Percentiles rank a stretch among this genome's conserved stretches.
These are phyloP conservation scores for Lasiosphaeria ovina DNA, from an alignment of 495 filamentous ascomycete genomes.

Conservation along the genomic window DNA sequence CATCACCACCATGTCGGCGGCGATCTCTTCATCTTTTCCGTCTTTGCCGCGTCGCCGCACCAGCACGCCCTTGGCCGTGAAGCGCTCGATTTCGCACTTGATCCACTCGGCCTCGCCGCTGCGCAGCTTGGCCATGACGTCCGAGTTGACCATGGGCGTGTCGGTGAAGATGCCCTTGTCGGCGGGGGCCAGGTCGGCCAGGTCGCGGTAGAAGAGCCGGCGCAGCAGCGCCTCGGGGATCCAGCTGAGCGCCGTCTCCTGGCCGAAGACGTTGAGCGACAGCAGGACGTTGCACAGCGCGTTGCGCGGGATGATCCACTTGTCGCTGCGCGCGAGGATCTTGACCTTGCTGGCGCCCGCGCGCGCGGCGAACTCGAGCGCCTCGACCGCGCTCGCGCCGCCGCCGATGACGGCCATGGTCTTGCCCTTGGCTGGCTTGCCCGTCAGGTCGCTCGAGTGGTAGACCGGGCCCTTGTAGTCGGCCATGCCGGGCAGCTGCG, in stretches of 20 bases:
- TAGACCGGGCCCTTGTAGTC: slow-evolving; percentile 65
- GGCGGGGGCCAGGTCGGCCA: slow-evolving; percentile 71
- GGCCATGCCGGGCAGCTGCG: slow-evolving; percentile 60
- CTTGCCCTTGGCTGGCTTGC: slow-evolving; percentile 63
- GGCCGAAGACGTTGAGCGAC: slow-evolving; percentile 73
- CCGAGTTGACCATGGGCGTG: slow-evolving; percentile 83
- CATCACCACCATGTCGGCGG: slow-evolving; percentile 77
- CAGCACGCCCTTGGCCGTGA: slow-evolving; percentile 61
- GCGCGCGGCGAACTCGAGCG: slow-evolving; percentile 72
- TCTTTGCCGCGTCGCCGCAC: slow-evolving; percentile 71
- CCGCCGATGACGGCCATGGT: slow-evolving; percentile 74
- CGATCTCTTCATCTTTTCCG: slow-evolving; percentile 58
- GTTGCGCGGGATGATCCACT: slow-evolving; percentile 87
- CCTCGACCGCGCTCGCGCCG: slow-evolving; percentile 80
- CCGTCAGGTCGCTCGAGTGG: slow-evolving; percentile 73
- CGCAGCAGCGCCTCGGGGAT: slow-evolving; percentile 74
- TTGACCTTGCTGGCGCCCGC: slow-evolving; percentile 65
- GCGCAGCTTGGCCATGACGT: slow-evolving; percentile 76
- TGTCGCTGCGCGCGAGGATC: slow-evolving; percentile 75
- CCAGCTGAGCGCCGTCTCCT: slow-evolving; percentile 70
- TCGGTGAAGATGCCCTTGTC: slow-evolving; percentile 72
- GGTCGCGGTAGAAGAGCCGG: slow-evolving; percentile 81
- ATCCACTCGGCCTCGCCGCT: slow-evolving; percentile 73
- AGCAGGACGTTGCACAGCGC: slow-evolving; percentile 70
- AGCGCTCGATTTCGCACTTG: slow-evolving; percentile 70